Base-by-base conservation (phyloP, 176 grass and related monocot genomes). In the Bolboschoenus planiculmis region DNA sequence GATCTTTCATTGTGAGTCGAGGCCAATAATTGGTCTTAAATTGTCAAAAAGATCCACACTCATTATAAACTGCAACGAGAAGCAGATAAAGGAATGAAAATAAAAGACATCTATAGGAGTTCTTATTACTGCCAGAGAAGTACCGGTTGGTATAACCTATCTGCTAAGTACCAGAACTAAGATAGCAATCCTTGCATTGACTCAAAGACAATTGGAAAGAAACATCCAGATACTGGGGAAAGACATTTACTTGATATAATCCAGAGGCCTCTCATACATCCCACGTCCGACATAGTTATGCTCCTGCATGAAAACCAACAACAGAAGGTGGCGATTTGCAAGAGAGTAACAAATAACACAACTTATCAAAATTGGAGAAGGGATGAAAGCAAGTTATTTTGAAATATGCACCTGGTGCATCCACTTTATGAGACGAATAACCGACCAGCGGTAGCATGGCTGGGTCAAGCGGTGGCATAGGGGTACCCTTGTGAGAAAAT, bases 231-330 rank as follows among this genome's bases (percentile, higher is more conserved):
- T 76, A 76, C 20, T 51, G 11, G 39, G 44, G 21, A 76, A 76
- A 76, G 72, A 51, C 44, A 83, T 87, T 86, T 92, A 97, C 94
- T 94, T 92, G 56, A 97, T 87, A 86, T 89, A 90, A 82, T 94
- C 92, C 39, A 86, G 57, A 67, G 86, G 76, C 39, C 83, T 89
- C 87, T 97, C 94, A 60, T 92, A 83, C 94, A 97, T 90, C 50
- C 58, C 90, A 86, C 90, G 89, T 75, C 94, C 94, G 85, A 97
- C 91, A 88, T 87, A 97, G 79, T 94, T 87, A 40, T 97, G 83
- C 79, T 97, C 94, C 94, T 97, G 84, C 80, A 89, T 57, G 24
- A 54, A 60, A 85, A 89, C 30, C 51, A 44, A 90, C 85, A 76
- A 50, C 42, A n/a, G 35, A 78, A 74, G 84, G 81, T 83, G 72